These are phyloP conservation scores for Yamagishiella unicocca DNA, from an alignment of 139 green algal genomes.

Conservation along the genomic window DNA sequence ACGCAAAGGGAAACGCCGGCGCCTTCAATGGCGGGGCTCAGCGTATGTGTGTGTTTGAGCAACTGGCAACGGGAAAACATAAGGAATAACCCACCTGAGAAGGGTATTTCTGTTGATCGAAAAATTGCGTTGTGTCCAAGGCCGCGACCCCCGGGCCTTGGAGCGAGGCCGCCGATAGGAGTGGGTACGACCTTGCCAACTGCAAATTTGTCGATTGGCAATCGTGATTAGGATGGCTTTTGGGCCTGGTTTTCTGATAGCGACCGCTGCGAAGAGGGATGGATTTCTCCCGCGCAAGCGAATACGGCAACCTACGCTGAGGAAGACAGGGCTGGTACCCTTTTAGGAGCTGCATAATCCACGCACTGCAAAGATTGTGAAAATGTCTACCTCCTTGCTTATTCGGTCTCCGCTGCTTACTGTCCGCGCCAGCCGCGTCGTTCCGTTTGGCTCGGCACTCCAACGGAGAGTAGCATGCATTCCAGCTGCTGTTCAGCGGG, in stretches of 20 bases:
- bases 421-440: neutral
- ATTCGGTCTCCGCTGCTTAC: neutral
- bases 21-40: neutral
- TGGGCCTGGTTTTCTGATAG: no score
- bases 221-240: no score
- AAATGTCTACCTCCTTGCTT: neutral
- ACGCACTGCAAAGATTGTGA: no score
- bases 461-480: neutral
- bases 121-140: conserved; percentile 12
- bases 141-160: conserved; percentile 25
- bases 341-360: no score
- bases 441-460: neutral
- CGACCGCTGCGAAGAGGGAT: no score
- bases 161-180: neutral
- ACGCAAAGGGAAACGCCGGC: neutral
- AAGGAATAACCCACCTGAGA: neutral
- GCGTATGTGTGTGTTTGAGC: neutral
- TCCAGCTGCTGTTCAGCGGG: neutral
- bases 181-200: neutral
- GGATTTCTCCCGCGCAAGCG: neutral
- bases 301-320: conserved; percentile 3
- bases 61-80: neutral
- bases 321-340: no score
- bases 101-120: no score
- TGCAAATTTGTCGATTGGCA: neutral